These are phyloP conservation scores for Cladophialophora psammophila DNA, from an alignment of 2,329 filamentous ascomycete genomes.

Conservation along the genomic window DNA sequence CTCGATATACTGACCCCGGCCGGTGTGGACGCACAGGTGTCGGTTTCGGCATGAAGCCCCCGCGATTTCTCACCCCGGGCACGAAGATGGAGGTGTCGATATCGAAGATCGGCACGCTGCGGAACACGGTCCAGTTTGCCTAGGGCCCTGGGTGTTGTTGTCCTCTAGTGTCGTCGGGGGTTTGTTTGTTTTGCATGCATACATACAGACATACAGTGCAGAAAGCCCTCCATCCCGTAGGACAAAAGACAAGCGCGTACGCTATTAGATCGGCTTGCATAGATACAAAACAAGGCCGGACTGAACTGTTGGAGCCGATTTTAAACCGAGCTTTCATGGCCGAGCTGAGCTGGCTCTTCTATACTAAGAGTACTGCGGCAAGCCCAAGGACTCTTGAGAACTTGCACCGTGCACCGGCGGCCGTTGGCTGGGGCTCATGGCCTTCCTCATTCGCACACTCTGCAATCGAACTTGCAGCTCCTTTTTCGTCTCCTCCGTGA, in stretches of 20 bases:
- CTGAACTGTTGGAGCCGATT: neutral
- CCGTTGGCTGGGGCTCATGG: neutral
- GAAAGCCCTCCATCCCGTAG: neutral
- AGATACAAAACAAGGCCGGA: neutral
- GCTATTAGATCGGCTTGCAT: slow-evolving; percentile 1
- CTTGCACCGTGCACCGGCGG: neutral
- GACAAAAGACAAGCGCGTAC: neutral
- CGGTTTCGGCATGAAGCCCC: slow-evolving; percentile 54
- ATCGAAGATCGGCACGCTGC: slow-evolving; percentile 51
- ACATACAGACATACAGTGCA: neutral
- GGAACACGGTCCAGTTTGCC: slow-evolving; percentile 47
- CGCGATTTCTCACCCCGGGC: slow-evolving; percentile 49
- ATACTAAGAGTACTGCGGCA: neutral
- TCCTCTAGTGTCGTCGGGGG: neutral
- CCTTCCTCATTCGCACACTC: neutral
- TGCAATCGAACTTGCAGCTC: neutral
- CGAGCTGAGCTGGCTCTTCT: neutral
- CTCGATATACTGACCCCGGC: neutral
- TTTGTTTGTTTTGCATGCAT: neutral
- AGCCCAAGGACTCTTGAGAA: neutral
- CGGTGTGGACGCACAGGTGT: slow-evolving; percentile 41
- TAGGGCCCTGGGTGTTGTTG: slow-evolving; percentile 5
- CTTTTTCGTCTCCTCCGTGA: neutral
- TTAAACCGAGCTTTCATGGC: neutral
- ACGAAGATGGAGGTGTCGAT: slow-evolving; percentile 53